Conservation (phyloP, 192 early-diverging fungal species). For the Backusella mclennaniae region DNA sequence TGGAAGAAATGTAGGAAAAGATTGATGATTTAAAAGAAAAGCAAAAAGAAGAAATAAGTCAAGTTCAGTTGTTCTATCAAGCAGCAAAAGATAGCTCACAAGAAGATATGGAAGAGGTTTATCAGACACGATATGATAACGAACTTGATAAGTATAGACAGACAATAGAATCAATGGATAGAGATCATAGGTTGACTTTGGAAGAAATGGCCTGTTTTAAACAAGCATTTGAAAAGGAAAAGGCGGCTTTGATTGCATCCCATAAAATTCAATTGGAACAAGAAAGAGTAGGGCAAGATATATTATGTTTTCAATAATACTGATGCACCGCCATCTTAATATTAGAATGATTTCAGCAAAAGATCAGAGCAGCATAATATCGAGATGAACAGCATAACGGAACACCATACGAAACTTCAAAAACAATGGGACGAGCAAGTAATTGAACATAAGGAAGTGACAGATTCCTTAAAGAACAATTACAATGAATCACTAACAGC, state of each 20-base stretch:
- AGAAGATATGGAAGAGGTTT: neutral
- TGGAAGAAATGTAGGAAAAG: neutral
- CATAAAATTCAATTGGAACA: neutral
- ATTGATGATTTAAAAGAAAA: slow-evolving; percentile 1
- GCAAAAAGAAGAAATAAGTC: slow-evolving; percentile 1
- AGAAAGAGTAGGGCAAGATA: neutral
- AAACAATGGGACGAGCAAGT: neutral
- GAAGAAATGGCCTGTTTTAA: neutral
- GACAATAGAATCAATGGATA: slow-evolving; percentile 2
- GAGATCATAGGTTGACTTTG: neutral
- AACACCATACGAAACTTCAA: neutral
- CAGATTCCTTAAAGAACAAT: neutral
- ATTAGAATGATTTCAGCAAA: neutral
- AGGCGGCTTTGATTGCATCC: neutral
- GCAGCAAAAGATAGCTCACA: neutral
- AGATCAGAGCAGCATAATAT: neutral
- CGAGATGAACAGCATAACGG: neutral
- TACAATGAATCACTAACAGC: neutral
- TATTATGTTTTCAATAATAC: neutral
- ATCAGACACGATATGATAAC: neutral
- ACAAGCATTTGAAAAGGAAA: slow-evolving; percentile 13
- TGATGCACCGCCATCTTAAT: neutral
- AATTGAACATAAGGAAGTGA: neutral
- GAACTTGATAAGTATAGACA: neutral
- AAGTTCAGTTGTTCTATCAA: neutral